Conservation (phyloP, 768 basidiomycete species). For the Auricularia sp. region DNA sequence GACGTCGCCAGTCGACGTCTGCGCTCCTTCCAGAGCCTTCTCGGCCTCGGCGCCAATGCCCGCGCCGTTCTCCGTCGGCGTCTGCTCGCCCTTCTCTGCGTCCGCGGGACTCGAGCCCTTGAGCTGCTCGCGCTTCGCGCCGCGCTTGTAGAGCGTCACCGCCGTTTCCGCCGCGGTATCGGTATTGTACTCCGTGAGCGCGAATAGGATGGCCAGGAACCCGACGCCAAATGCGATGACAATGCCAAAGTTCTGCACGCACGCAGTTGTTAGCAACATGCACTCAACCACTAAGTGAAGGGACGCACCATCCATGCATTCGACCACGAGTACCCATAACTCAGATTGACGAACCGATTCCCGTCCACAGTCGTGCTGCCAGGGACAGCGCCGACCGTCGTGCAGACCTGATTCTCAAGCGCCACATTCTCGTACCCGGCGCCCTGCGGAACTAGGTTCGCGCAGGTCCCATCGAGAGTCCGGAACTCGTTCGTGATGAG, state of each 20-base stretch:
- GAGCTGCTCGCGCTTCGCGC: constrained; percentile 15
- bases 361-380: constrained; percentile 52
- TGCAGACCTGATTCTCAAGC: constrained; percentile 65
- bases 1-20: constrained; percentile 23
- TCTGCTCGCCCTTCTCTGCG: constrained; percentile 32
- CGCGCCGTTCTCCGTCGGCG: constrained; percentile 12
- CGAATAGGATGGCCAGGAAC: constrained; percentile 46
- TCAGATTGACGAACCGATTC: constrained; percentile 36
- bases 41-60: constrained; percentile 25
- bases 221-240: constrained; percentile 49
- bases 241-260: constrained; percentile 35
- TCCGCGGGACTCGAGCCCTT: constrained; percentile 19
- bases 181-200: constrained; percentile 49
- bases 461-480: constrained; percentile 50
- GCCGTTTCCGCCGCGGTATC: constrained; percentile 23
- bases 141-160: constrained; percentile 59
- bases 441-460: constrained; percentile 50
- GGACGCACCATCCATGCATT: constrained; percentile 39
- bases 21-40: constrained; percentile 11
- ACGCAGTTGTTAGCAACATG: neutral
- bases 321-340: constrained; percentile 30
- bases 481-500: constrained; percentile 77
- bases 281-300: neutral
- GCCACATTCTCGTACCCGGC: constrained; percentile 48
- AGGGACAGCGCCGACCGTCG: constrained; percentile 51